phyloP scores from a whole-genome alignment of 1,284 basidiomycete species.

The Kalmanozyma brasiliensis region DNA sequence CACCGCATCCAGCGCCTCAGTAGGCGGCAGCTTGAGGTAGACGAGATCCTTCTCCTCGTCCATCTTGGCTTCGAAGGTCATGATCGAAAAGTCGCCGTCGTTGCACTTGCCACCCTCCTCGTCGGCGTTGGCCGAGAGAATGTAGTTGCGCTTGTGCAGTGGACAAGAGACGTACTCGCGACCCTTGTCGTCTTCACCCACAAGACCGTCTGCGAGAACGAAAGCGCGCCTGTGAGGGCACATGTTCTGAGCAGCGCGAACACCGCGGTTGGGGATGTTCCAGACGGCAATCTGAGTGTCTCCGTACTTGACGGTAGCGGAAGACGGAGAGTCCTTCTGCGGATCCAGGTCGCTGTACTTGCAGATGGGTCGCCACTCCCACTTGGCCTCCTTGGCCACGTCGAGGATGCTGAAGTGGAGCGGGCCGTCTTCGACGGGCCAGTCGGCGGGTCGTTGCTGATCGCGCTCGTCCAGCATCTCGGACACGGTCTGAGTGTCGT shows the following conservation, averaged over 20 bases:
- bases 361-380: constrained; percentile 75
- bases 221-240: constrained; percentile 77
- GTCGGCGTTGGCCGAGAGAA: constrained; percentile 68
- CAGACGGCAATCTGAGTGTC: constrained; percentile 79
- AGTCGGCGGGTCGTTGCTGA: constrained; percentile 77
- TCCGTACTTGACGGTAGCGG: constrained; percentile 76
- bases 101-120: constrained; percentile 75
- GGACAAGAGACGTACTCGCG: constrained; percentile 71
- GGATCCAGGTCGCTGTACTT: constrained; percentile 72
- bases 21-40: constrained; percentile 73
- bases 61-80: constrained; percentile 75
- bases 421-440: constrained; percentile 74
- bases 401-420: constrained; percentile 71
- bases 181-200: constrained; percentile 66
- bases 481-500: constrained; percentile 72
- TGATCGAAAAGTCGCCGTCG: constrained; percentile 75
- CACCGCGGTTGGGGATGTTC: constrained; percentile 73
- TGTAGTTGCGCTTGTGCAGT: constrained; percentile 79
- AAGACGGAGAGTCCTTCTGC: constrained; percentile 71
- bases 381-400: constrained; percentile 72
- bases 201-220: constrained; percentile 76
- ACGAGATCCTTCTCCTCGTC: constrained; percentile 70
- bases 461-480: constrained; percentile 76
- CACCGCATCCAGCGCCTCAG: constrained; percentile 74
- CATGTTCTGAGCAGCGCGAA: constrained; percentile 78